Conservation (phyloP, 352 stramenopile species). For the Globisporangium uncinulatum region DNA sequence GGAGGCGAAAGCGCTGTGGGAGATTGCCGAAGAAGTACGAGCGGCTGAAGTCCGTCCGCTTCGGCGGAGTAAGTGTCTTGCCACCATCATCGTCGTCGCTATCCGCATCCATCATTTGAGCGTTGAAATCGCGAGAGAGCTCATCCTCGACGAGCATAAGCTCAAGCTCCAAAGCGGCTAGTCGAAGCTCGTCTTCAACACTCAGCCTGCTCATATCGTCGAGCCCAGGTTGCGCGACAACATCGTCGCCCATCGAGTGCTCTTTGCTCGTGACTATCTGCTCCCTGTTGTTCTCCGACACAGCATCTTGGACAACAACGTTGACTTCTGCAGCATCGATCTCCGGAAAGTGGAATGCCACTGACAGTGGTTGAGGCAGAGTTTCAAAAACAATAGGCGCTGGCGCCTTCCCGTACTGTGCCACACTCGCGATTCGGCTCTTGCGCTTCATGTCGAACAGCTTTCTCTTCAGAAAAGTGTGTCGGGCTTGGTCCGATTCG, state of each 20-base stretch:
- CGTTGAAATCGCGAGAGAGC: slow-evolving; percentile 24
- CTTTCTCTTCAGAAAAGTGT: slow-evolving; percentile 48
- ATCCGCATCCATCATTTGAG: slow-evolving; percentile 17
- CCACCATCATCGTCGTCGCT: slow-evolving; percentile 55
- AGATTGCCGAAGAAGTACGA: slow-evolving; percentile 75
- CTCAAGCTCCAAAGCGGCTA: slow-evolving; percentile 17
- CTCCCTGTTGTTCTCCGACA: slow-evolving; percentile 10
- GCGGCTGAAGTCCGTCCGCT: slow-evolving; percentile 57
- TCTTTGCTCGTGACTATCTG: slow-evolving; percentile 12
- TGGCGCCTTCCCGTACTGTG: slow-evolving; percentile 37
- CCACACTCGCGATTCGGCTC: slow-evolving; percentile 31
- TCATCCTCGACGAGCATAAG: slow-evolving; percentile 30
- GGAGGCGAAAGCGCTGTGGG: slow-evolving; percentile 33
- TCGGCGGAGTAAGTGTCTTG: slow-evolving; percentile 30
- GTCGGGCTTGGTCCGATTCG: slow-evolving; percentile 24
- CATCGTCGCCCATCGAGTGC: not conserved
- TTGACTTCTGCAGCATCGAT: slow-evolving; percentile 4
- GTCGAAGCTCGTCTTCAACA: slow-evolving; percentile 6
- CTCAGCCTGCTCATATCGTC: not conserved
- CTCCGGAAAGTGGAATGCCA: slow-evolving; percentile 28
- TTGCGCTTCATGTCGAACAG: slow-evolving; percentile 37
- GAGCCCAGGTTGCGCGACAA: not conserved
- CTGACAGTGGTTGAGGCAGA: slow-evolving; percentile 21
- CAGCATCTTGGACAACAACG: slow-evolving; percentile 8
- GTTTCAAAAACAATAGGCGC: slow-evolving; percentile 40